A percentile compares a stretch with the other conserved stretches of the same genome.
Evolutionary conservation across 495 filamentous ascomycete species (phyloP).

Genomic region (Hypoxylon fuscum): DNA sequence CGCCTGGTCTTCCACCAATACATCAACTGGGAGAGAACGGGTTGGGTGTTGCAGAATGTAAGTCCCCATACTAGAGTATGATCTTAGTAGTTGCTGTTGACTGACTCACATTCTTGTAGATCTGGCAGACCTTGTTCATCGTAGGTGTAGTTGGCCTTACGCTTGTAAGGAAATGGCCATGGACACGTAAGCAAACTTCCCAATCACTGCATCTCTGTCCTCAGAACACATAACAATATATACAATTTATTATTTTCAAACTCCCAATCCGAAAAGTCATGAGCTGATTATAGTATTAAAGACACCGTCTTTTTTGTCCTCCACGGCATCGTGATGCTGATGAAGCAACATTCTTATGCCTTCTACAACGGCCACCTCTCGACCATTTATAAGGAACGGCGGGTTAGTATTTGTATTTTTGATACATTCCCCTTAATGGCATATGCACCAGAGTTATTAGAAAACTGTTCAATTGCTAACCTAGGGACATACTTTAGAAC

Average conservation of each 20-base stretch:
- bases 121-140: conserved; percentile 73
- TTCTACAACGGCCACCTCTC: conserved; percentile 81
- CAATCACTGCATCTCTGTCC: conserved; percentile 62
- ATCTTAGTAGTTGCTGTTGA: too few relatives aligned
- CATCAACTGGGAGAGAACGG: conserved; percentile 68
- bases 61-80: conserved; percentile 28
- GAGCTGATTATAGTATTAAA: conserved; percentile 5
- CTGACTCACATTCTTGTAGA: conserved; percentile 35
- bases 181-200: conserved; percentile 64
- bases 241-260: too few relatives aligned
- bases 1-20: conserved; percentile 59
- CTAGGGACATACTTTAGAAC: conserved; percentile 5
- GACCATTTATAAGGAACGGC: conserved; percentile 60
- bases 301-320: conserved; percentile 72
- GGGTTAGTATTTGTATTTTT: conserved; percentile 18
- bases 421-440: too few relatives aligned
- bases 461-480: not conserved
- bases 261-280: too few relatives aligned
- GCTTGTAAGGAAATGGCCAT: conserved; percentile 74
- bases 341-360: conserved; percentile 82
- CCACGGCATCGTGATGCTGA: conserved; percentile 74
- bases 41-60: conserved; percentile 75
- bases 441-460: too few relatives aligned
- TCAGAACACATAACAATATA: too few relatives aligned
- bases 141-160: conserved; percentile 66